Evolutionary conservation across 2,329 filamentous ascomycete species (phyloP).

Genomic region (Venturia oleaginea): DNA sequence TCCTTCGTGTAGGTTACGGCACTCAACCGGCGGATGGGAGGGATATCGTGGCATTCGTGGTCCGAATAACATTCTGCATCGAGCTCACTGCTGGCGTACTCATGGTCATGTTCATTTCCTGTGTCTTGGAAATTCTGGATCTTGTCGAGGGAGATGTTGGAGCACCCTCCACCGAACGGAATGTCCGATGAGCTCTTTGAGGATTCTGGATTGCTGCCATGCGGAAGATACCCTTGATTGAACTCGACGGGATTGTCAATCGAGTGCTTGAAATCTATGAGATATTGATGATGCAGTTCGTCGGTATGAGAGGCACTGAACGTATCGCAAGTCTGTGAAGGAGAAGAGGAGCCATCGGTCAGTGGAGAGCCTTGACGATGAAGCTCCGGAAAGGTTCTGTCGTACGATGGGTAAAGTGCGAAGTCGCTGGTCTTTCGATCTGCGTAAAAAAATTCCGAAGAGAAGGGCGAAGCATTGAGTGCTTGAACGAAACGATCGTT

Average conservation of each 20-base stretch:
- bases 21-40: background rate
- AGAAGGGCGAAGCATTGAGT: background rate
- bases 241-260: background rate
- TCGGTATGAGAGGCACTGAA: conserved; percentile 9
- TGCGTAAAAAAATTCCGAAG: background rate
- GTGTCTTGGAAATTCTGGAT: conserved; percentile 11
- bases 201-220: background rate
- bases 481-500: background rate
- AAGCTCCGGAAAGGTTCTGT: background rate
- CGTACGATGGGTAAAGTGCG: background rate
- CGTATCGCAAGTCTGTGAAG: conserved; percentile 3
- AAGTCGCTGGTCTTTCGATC: background rate
- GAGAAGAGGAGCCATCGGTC: conserved; percentile 1
- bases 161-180: background rate
- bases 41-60: background rate
- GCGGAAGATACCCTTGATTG: background rate
- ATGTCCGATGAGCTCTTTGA: background rate
- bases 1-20: background rate
- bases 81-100: background rate
- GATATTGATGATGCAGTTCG: background rate
- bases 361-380: background rate
- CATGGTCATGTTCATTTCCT: background rate
- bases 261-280: background rate
- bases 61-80: conserved; percentile 11
- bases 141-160: conserved; percentile 9